Percentiles rank a stretch among this genome's conserved stretches.
Conservation (phyloP, 805 yeast species). For the Clavispora vitiphila region DNA sequence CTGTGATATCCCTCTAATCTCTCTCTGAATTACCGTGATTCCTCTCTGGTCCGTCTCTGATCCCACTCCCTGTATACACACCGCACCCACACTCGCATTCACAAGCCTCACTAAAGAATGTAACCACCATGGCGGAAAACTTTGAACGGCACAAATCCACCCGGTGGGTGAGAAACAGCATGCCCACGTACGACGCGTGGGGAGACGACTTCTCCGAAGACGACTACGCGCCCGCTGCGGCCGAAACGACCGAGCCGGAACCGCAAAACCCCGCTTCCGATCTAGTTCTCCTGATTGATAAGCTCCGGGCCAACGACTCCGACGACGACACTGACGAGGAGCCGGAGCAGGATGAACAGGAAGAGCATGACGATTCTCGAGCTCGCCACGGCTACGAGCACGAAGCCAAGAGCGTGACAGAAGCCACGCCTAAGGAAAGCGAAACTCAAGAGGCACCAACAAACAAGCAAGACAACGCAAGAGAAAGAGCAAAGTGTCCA, state of each 20-base stretch:
- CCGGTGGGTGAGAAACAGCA: conserved; percentile 40
- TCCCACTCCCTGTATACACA: not conserved
- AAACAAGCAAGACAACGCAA: no score
- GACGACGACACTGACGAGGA: conserved; percentile 11
- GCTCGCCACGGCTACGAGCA: no score
- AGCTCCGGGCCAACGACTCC: conserved; percentile 10
- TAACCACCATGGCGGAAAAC: conserved; percentile 23
- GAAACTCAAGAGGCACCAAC: not conserved
- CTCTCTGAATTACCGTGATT: no score
- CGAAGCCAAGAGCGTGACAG: no score
- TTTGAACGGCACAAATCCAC: conserved; percentile 41
- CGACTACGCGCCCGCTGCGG: conserved; percentile 9
- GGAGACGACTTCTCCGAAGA: conserved; percentile 28
- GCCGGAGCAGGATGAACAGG: no score
- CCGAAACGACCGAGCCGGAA: not conserved
- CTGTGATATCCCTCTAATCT: no score
- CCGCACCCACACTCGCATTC: not conserved
- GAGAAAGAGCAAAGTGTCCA: no score
- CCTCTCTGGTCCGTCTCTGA: not conserved
- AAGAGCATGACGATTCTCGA: no score
- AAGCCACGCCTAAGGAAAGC: no score
- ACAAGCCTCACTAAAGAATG: not conserved
- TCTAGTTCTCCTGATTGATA: conserved; percentile 35
- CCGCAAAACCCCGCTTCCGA: conserved; percentile 1
- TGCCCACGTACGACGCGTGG: conserved; percentile 41